Percentiles rank a stretch among this genome's conserved stretches.
phyloP scores from a whole-genome alignment of 2,329 filamentous ascomycete species.

The Pyrenophora teres region DNA sequence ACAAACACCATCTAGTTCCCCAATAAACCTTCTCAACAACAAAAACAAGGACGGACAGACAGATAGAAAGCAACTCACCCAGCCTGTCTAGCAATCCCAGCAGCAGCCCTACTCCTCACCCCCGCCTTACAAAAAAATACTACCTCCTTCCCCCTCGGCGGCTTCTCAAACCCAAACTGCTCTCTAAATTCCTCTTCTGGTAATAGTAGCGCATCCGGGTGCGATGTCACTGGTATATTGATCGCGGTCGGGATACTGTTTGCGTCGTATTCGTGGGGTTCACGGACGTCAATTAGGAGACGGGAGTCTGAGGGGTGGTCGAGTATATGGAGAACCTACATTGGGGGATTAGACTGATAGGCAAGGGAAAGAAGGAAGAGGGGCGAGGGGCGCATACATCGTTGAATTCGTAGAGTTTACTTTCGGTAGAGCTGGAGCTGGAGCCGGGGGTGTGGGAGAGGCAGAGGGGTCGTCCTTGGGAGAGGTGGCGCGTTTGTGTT shows the following conservation, averaged over 20 bases:
- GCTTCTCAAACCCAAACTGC: constrained; percentile 69
- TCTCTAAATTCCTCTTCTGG: constrained; percentile 79
- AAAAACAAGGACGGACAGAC: not conserved
- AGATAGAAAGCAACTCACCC: constrained; percentile 63
- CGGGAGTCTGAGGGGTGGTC: constrained; percentile 31
- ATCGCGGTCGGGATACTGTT: constrained; percentile 77
- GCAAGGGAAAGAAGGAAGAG: not conserved
- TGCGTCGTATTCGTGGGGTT: constrained; percentile 67
- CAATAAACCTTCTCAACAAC: too few species aligned
- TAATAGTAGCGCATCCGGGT: constrained; percentile 80
- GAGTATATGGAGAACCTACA: constrained; percentile 44
- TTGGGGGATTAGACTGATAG: too few species aligned
- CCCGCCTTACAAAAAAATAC: constrained; percentile 95
- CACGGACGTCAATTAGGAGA: constrained; percentile 66
- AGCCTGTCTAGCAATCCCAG: constrained; percentile 73
- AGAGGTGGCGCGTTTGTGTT: not conserved
- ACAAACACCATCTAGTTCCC: too few species aligned
- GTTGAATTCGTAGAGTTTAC: constrained; percentile 49
- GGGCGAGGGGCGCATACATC: constrained; percentile 30
- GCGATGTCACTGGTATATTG: constrained; percentile 78
- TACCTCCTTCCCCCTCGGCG: constrained; percentile 29
- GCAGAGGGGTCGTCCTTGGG: constrained; percentile 4
- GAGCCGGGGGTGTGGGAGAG: constrained; percentile 13
- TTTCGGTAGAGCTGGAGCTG: constrained; percentile 6
- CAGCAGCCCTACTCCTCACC: constrained; percentile 78